Conservation (phyloP, 768 basidiomycete species). For the Mycena maculata region DNA sequence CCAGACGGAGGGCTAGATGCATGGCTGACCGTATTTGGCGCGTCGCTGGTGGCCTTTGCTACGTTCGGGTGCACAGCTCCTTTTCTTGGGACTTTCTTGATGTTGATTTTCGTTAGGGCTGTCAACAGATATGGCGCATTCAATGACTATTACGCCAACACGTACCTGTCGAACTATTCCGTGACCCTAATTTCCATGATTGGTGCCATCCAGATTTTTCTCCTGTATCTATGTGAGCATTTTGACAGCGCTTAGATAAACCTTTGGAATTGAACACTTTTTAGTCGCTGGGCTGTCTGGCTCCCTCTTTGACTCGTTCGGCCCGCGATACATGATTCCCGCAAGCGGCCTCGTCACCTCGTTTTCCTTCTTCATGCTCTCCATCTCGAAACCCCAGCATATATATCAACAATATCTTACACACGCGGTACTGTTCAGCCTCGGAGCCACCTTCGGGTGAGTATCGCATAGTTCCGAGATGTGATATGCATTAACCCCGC, state of each 20-base stretch:
- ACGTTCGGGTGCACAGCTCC: conserved; percentile 34
- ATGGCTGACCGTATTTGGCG: conserved; percentile 38
- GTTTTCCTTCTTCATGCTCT: conserved; percentile 41
- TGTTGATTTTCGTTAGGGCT: conserved; percentile 15
- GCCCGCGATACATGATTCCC: conserved; percentile 39
- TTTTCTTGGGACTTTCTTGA: no score
- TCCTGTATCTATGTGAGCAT: conserved; percentile 38
- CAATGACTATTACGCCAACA: conserved; percentile 47
- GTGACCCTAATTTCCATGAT: conserved; percentile 44
- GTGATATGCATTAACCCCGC: background rate
- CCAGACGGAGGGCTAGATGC: conserved; percentile 41
- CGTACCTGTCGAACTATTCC: conserved; percentile 42
- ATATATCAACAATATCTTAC: conserved; percentile 45
- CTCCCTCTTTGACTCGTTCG: conserved; percentile 39
- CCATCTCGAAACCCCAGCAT: conserved; percentile 39
- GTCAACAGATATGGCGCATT: conserved; percentile 51
- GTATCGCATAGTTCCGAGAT: background rate
- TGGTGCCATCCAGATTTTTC: conserved; percentile 43
- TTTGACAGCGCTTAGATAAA: background rate
- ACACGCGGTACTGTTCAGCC: conserved; percentile 39
- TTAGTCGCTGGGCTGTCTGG: conserved; percentile 37
- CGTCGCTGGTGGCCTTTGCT: conserved; percentile 28
- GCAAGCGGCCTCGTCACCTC: conserved; percentile 37
- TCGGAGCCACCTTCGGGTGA: conserved; percentile 38
- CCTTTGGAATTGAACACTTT: background rate